Evolutionary conservation across 192 early-diverging fungal species (phyloP).

Genomic region (Gonapodya sp.): DNA sequence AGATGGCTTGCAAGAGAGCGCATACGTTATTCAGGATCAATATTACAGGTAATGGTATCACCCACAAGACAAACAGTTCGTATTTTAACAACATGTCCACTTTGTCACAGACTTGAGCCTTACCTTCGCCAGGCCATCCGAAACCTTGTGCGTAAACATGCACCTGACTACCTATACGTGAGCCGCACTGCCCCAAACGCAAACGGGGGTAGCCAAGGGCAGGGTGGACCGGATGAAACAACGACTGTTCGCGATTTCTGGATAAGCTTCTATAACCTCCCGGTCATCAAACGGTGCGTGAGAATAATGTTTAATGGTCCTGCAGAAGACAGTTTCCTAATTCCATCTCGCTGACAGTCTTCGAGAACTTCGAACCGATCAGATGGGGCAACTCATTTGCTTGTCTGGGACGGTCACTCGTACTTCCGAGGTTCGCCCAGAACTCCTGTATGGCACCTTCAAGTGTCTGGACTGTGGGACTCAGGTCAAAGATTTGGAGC

Average conservation of each 20-base stretch:
- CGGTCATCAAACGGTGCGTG: constrained; percentile 17
- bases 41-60: constrained; percentile 50
- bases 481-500: constrained; percentile 74
- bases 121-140: constrained; percentile 79
- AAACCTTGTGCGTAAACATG: constrained; percentile 59
- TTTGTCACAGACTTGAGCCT: constrained; percentile 51
- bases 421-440: constrained; percentile 93
- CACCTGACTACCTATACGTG: constrained; percentile 47
- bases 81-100: background rate
- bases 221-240: constrained; percentile 21
- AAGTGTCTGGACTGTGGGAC: constrained; percentile 74
- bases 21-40: constrained; percentile 52
- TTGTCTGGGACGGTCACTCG: constrained; percentile 91
- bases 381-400: constrained; percentile 69
- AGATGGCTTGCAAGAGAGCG: constrained; percentile 42
- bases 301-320: constrained; percentile 18
- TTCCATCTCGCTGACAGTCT: constrained; percentile 34
- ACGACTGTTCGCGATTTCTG: constrained; percentile 59
- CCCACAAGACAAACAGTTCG: background rate
- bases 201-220: background rate
- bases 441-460: constrained; percentile 85
- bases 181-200: background rate
- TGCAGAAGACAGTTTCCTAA: no score
- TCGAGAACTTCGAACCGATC: constrained; percentile 73
- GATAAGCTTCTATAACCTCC: constrained; percentile 59